Conservation (phyloP, 2,329 filamentous ascomycete genomes). For the Beauveria brongniartii region DNA sequence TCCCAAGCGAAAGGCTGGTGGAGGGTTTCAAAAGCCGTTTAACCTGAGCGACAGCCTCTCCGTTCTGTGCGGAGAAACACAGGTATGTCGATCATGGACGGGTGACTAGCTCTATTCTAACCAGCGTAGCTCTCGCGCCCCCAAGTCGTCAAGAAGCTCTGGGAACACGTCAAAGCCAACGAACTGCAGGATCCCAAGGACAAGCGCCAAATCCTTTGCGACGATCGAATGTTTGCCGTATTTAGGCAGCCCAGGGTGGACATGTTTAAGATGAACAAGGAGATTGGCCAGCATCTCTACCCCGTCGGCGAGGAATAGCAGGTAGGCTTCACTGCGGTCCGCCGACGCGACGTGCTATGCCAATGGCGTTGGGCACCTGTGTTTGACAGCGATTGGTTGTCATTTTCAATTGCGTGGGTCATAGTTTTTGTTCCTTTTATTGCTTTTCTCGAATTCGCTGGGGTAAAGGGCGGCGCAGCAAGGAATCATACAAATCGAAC, state of each 20-base stretch:
- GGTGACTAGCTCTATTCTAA: neutral
- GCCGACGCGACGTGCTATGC: neutral
- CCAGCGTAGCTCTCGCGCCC: constrained; percentile 69
- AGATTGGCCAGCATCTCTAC: constrained; percentile 83
- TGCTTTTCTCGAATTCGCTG: neutral
- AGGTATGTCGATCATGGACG: constrained; percentile 37
- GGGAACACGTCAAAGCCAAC: constrained; percentile 86
- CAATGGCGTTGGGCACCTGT: constrained; percentile 4
- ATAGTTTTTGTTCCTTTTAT: neutral
- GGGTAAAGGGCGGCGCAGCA: constrained; percentile 2
- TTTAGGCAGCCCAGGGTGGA: constrained; percentile 89
- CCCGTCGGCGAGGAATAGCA: constrained; percentile 62
- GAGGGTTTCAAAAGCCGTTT: constrained; percentile 87
- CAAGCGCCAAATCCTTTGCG: constrained; percentile 87
- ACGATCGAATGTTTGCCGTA: constrained; percentile 82
- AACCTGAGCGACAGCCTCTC: constrained; percentile 62
- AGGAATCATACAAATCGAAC: neutral
- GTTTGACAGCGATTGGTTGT: neutral
- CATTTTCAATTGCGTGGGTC: neutral
- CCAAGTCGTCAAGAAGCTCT: constrained; percentile 92
- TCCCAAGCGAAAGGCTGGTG: constrained; percentile 73
- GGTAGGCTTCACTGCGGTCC: too few relatives aligned
- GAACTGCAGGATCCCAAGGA: constrained; percentile 85
- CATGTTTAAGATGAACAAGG: constrained; percentile 99
- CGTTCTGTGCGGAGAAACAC: constrained; percentile 60